phyloP scores from a whole-genome alignment of 208 protist species.

The Wallacemonas collosoma region DNA sequence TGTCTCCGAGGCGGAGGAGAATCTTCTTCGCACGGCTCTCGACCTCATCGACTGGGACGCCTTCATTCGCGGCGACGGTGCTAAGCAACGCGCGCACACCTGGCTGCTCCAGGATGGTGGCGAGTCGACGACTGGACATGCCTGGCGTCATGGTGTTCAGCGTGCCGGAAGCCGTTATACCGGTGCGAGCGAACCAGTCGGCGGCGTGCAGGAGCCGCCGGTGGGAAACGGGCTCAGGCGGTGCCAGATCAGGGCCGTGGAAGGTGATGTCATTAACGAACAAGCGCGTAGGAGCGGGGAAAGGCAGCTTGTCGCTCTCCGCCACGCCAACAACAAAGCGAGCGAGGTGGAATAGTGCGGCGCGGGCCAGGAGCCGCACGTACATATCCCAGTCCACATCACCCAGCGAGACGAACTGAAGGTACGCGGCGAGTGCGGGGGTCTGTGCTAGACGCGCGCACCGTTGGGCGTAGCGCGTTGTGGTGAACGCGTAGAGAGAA shows the following conservation, averaged over 20 bases:
- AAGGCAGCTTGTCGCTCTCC: slow-evolving; percentile 12
- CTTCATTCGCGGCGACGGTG: slow-evolving; percentile 45
- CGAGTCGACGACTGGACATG: slow-evolving; percentile 48
- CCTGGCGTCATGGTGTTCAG: slow-evolving; percentile 43
- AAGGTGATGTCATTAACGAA: slow-evolving; percentile 71
- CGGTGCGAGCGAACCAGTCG: slow-evolving; percentile 51
- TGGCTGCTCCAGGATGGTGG: slow-evolving; percentile 59
- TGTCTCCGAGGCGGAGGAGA: slow-evolving; percentile 78
- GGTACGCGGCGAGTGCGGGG: slow-evolving; percentile 31
- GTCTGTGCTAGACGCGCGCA: slow-evolving; percentile 31
- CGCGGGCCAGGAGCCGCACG: slow-evolving; percentile 48
- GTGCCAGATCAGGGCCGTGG: slow-evolving; percentile 33
- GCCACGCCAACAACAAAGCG: slow-evolving; percentile 17
- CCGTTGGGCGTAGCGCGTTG: slow-evolving; percentile 25
- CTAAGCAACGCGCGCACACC: slow-evolving; percentile 51
- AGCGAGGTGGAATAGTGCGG: slow-evolving; percentile 45
- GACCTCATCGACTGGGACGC: slow-evolving; percentile 39
- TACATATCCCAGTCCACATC: slow-evolving; percentile 78
- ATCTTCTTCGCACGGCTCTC: slow-evolving; percentile 55
- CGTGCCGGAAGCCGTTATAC: slow-evolving; percentile 45
- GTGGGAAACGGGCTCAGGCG: slow-evolving; percentile 31
- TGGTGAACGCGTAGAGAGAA: slow-evolving; percentile 26
- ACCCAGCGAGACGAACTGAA: slow-evolving; percentile 45
- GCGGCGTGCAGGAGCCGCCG: slow-evolving; percentile 29
- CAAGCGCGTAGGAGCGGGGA: slow-evolving; percentile 47